Percentiles rank a stretch among this genome's conserved stretches.
phyloP scores from a whole-genome alignment of 768 basidiomycete species.

The Pleurotus eryngii region DNA sequence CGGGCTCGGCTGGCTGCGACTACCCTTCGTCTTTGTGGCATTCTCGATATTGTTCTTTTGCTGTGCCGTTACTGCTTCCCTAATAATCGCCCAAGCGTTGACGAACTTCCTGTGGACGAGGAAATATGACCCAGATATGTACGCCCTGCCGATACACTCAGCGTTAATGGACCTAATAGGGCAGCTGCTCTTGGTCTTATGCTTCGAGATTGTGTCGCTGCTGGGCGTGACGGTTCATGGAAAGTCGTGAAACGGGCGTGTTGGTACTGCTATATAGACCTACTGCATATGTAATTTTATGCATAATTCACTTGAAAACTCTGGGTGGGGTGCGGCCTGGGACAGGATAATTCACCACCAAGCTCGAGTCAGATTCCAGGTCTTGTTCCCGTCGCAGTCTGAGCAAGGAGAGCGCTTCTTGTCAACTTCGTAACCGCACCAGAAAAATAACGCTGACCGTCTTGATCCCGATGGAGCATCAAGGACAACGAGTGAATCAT shows the following conservation, averaged over 20 bases:
- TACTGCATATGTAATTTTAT: too few relatives aligned
- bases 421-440: too few relatives aligned
- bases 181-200: conserved; percentile 73
- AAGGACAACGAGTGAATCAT: conserved; percentile 3
- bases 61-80: conserved; percentile 63
- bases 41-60: conserved; percentile 72
- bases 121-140: conserved; percentile 84
- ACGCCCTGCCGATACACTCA: conserved; percentile 90
- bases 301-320: too few relatives aligned
- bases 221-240: conserved; percentile 32
- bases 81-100: conserved; percentile 60
- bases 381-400: too few relatives aligned
- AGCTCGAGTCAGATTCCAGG: too few relatives aligned
- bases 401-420: too few relatives aligned
- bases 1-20: conserved; percentile 72
- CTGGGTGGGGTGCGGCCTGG: too few relatives aligned
- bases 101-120: conserved; percentile 79
- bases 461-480: not conserved
- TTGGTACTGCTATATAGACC: too few relatives aligned
- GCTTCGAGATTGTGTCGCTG: conserved; percentile 63
- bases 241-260: too few relatives aligned
- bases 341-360: too few relatives aligned
- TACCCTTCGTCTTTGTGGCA: conserved; percentile 65
- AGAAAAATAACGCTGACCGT: too few relatives aligned
- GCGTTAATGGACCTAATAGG: conserved; percentile 85